These are phyloP conservation scores for Fusarium sp. DNA, from an alignment of 2,329 filamentous ascomycete species.

Conservation along the genomic window DNA sequence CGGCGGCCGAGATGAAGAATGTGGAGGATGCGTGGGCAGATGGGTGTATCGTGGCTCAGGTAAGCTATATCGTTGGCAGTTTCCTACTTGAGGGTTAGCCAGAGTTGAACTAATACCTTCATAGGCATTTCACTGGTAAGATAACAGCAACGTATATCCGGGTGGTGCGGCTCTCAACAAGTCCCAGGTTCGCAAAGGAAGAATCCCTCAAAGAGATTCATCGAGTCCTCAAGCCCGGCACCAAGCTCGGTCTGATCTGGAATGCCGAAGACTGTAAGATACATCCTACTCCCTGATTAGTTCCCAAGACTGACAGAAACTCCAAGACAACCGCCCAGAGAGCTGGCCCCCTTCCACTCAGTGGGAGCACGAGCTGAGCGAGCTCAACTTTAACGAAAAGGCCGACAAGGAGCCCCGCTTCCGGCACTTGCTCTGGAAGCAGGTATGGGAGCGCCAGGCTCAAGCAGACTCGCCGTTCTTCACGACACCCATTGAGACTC, in stretches of 20 bases:
- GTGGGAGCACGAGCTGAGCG: slow-evolving; percentile 74
- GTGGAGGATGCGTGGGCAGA: slow-evolving; percentile 69
- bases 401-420: slow-evolving; percentile 72
- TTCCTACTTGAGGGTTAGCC: neutral
- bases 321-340: slow-evolving; percentile 71
- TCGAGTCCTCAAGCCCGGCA: slow-evolving; percentile 71
- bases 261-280: slow-evolving; percentile 76
- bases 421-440: slow-evolving; percentile 72
- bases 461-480: slow-evolving; percentile 63
- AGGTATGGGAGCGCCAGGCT: slow-evolving; percentile 72
- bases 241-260: slow-evolving; percentile 76
- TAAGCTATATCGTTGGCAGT: slow-evolving; percentile 52
- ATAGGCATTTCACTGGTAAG: slow-evolving; percentile 69
- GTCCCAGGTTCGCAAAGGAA: slow-evolving; percentile 73
- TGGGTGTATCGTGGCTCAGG: slow-evolving; percentile 76
- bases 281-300: neutral
- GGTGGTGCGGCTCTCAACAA: slow-evolving; percentile 3
- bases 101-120: slow-evolving; percentile 10
- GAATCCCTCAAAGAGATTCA: slow-evolving; percentile 74
- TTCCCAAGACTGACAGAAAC: neutral
- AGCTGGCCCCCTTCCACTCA: slow-evolving; percentile 65
- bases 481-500: slow-evolving; percentile 70
- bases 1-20: slow-evolving; percentile 68
- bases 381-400: slow-evolving; percentile 65
- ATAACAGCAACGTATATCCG: neutral